Evolutionary conservation across 2,329 filamentous ascomycete genomes (phyloP), one percentile per base, ranked within the genome.

Genomic region (Ophiocordyceps polyrhachis-furcata): DNA sequence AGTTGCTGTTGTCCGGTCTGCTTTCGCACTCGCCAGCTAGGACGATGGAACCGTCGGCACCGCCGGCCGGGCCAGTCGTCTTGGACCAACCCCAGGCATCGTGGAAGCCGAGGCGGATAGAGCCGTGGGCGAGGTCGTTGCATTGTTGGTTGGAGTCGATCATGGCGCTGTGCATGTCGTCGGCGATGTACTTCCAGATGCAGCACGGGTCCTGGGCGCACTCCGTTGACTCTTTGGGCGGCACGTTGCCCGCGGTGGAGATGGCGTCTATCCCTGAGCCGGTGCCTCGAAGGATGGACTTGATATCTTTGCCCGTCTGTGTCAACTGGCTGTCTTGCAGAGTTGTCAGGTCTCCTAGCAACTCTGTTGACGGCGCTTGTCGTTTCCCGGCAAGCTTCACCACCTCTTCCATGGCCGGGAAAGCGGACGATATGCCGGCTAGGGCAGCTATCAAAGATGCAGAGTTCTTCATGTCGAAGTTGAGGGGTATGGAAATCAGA

Each of bases 41-140:
- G 8, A 66, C 55, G 31, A 69, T 54, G 17, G 60, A 64, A 3
- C 66, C 67, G 48, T 69, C 66, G 2, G 66, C 66, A 20, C 67
- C 66, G 25, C 65, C 65, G 6, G 21, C 31, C 8, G 15, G 37
- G n/a, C 46, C 47, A 1, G 47, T 47, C 5, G 28, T 40, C 23
- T 37, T 29, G n/a, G 49, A 49, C 63, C 64, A 67, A 21, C 59
- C 55, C 4, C 56, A 65, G 11, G 65, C 62, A 48, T 69, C 66
- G 50, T 69, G 66, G 52, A 68, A 69, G 28, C 63, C 66, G n/a
- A 67, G 56, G 8, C 66, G 63, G 44, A 68, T 54, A 13, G 63
- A 60, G 32, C 51, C 53, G 13, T 65, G 61, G 3, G 66, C 65
- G 45, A 56, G 50, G 40, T 55, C 55, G 43, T 63, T 68, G 51